These are phyloP conservation scores for Phytophthora aleatoria DNA, from an alignment of 352 stramenopile species.

Conservation along the genomic window DNA sequence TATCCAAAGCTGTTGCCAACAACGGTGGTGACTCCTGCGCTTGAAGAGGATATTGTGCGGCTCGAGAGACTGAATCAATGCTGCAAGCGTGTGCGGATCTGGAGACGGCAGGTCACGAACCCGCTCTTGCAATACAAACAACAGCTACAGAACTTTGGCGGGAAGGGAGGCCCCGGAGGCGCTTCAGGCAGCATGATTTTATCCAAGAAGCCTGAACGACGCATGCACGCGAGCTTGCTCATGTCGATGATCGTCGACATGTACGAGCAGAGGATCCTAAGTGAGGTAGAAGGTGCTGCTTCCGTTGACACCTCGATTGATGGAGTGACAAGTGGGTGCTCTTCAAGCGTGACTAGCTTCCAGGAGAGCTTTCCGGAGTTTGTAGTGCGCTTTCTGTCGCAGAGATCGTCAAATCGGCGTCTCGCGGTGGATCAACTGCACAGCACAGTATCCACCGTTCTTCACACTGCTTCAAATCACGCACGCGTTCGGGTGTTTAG, in stretches of 20 bases:
- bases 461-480: conserved; percentile 53
- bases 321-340: conserved; percentile 8
- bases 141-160: conserved; percentile 33
- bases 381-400: conserved; percentile 60
- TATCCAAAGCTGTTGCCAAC: conserved; percentile 2
- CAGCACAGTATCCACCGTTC: conserved; percentile 51
- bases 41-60: conserved; percentile 57
- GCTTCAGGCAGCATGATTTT: conserved; percentile 12
- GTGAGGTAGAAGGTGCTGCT: conserved; percentile 43
- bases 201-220: conserved; percentile 62
- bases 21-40: conserved; percentile 6
- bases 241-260: conserved; percentile 78
- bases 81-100: conserved; percentile 79
- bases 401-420: conserved; percentile 51
- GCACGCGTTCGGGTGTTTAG: conserved; percentile 62
- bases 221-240: conserved; percentile 72
- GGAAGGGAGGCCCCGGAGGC: conserved; percentile 14
- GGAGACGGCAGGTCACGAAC: conserved; percentile 64
- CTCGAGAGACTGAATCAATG: conserved; percentile 64
- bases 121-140: conserved; percentile 69
- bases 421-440: conserved; percentile 64
- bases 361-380: conserved; percentile 75
- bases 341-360: conserved; percentile 27
- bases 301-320: conserved; percentile 17
- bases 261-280: conserved; percentile 64